A percentile compares a stretch with the other conserved stretches of the same genome.
These are phyloP conservation scores for Pythium rhizo-oryzae DNA, from an alignment of 352 stramenopile genomes.

Conservation along the genomic window DNA sequence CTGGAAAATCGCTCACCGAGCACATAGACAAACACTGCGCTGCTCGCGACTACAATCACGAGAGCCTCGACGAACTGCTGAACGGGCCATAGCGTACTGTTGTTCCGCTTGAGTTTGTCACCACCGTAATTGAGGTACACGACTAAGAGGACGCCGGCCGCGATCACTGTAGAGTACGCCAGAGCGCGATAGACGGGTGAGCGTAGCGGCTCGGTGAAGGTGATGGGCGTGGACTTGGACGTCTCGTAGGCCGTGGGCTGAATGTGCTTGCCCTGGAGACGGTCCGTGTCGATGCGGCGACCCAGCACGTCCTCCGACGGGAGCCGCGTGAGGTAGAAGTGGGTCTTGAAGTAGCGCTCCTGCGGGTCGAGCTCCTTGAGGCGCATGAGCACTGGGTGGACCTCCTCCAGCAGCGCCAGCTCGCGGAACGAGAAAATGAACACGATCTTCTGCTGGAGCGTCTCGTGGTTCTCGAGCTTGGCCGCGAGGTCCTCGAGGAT, in stretches of 20 bases:
- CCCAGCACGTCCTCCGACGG: constrained; percentile 18
- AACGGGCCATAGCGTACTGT: constrained; percentile 23
- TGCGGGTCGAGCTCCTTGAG: constrained; percentile 39
- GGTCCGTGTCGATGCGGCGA: constrained; percentile 22
- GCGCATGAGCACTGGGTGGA: constrained; percentile 32
- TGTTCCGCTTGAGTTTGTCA: constrained; percentile 18
- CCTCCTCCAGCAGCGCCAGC: constrained; percentile 37
- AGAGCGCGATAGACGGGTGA: constrained; percentile 14
- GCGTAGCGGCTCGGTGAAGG: constrained; percentile 24
- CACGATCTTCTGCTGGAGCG: constrained; percentile 25
- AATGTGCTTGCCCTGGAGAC: constrained; percentile 7
- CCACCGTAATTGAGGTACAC: constrained; percentile 28
- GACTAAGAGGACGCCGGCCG: not conserved
- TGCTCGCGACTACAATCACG: constrained; percentile 7
- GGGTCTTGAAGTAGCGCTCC: constrained; percentile 26
- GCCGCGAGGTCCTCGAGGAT: constrained; percentile 42
- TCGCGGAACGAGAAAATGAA: constrained; percentile 50
- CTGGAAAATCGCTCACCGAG: constrained; percentile 11
- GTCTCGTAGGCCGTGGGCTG: constrained; percentile 8
- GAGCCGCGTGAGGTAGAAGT: constrained; percentile 32
- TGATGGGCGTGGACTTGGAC: not conserved
- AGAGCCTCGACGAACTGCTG: constrained; percentile 25
- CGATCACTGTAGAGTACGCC: not conserved
- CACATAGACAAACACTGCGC: constrained; percentile 12
- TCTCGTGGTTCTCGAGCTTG: constrained; percentile 21